phyloP scores from a whole-genome alignment of 345 rosid genomes.

The Ailanthus altissimus region DNA sequence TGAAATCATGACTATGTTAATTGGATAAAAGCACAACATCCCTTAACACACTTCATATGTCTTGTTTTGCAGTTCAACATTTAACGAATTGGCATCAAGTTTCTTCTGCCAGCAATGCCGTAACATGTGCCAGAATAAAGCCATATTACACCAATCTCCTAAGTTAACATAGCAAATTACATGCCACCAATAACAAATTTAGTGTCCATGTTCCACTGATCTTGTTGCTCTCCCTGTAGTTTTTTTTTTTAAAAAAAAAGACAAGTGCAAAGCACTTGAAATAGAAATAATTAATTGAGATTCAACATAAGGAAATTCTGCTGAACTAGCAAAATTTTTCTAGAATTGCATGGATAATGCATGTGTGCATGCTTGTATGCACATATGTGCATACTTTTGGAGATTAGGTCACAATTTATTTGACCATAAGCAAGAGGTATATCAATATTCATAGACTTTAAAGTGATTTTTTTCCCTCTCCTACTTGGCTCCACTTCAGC shows the following conservation, averaged over 20 bases:
- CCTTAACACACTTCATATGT: neutral
- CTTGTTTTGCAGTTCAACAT: neutral
- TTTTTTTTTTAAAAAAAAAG: neutral
- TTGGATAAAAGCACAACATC: neutral
- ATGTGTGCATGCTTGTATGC: no score
- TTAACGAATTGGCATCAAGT: no score
- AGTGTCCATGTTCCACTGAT: neutral
- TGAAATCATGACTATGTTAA: conserved; percentile 49
- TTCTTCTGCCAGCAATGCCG: neutral
- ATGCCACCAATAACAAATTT: neutral
- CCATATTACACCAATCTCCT: neutral
- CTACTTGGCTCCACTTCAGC: neutral
- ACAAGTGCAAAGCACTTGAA: neutral
- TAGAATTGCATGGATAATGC: no score
- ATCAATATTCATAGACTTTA: neutral
- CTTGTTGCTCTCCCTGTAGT: neutral
- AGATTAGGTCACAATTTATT: no score
- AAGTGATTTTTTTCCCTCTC: neutral
- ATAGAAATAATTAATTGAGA: neutral
- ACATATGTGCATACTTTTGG: no score
- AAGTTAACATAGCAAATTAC: neutral
- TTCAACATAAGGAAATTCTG: neutral
- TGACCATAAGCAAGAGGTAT: neutral
- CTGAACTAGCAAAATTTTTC: neutral
- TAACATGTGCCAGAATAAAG: neutral